phyloP scores from a whole-genome alignment of 2,329 filamentous ascomycete species.

The Colletotrichum sansevieriae region DNA sequence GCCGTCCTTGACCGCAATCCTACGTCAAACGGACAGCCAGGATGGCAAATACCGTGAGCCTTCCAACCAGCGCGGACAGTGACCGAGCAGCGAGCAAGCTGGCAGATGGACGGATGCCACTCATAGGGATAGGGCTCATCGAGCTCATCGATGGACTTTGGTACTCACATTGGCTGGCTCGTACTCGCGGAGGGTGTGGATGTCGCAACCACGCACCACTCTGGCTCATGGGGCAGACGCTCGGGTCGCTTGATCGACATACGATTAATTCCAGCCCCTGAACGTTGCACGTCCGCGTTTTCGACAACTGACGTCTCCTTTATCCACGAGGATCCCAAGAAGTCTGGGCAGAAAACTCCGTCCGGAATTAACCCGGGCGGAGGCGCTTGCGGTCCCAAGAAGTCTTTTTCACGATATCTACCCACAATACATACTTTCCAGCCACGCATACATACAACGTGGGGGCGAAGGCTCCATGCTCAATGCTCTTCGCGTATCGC shows the following conservation, averaged over 20 bases:
- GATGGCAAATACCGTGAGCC: not conserved
- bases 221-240: constrained; percentile 3
- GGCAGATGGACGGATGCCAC: no score
- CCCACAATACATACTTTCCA: not conserved
- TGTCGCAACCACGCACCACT: not conserved
- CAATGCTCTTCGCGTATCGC: constrained; percentile 11
- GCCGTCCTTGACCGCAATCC: not conserved
- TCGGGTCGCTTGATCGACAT: constrained; percentile 18
- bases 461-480: not conserved
- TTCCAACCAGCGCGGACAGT: constrained; percentile 5
- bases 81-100: not conserved
- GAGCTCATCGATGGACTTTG: not conserved
- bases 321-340: not conserved
- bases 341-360: not conserved
- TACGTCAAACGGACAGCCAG: not conserved
- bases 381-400: not conserved
- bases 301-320: not conserved
- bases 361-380: constrained; percentile 5
- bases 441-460: not conserved
- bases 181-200: not conserved
- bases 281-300: not conserved
- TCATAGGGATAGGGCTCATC: not conserved
- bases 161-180: not conserved
- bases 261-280: not conserved
- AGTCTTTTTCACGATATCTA: not conserved